phyloP scores from a whole-genome alignment of 768 basidiomycete genomes.

The Amanita jacksonii region DNA sequence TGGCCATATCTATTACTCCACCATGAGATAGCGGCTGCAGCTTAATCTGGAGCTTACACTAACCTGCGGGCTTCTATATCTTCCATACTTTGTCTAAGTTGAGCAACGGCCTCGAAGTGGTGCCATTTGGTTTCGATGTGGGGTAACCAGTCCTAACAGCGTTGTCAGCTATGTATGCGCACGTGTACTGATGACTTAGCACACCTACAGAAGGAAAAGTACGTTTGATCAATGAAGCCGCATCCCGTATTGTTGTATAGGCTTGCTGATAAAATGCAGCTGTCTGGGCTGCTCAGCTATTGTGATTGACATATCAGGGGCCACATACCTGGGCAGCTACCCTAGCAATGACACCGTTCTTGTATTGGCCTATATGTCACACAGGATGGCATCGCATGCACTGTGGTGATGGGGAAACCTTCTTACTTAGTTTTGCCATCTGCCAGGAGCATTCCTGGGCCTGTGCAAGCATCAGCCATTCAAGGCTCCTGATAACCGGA shows the following conservation, averaged over 20 bases:
- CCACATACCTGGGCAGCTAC: slow-evolving; percentile 57
- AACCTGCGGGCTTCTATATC: slow-evolving; percentile 74
- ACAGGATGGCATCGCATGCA: slow-evolving; percentile 9
- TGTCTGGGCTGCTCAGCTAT: slow-evolving; percentile 27
- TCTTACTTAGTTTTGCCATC: slow-evolving; percentile 70
- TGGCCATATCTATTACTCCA: slow-evolving; percentile 61
- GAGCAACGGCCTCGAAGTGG: slow-evolving; percentile 87
- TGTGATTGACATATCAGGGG: neutral
- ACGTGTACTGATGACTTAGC: neutral
- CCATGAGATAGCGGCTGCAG: slow-evolving; percentile 8
- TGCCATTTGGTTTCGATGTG: slow-evolving; percentile 75
- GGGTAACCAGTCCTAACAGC: slow-evolving; percentile 63
- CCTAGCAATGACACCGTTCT: slow-evolving; percentile 77
- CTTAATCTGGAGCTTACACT: slow-evolving; percentile 11
- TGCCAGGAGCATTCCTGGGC: slow-evolving; percentile 98
- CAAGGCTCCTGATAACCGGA: slow-evolving; percentile 50
- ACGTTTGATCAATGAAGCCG: slow-evolving; percentile 33
- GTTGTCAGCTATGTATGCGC: slow-evolving; percentile 3
- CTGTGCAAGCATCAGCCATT: slow-evolving; percentile 81
- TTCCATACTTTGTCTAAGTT: slow-evolving; percentile 82
- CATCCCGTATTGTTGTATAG: slow-evolving; percentile 31
- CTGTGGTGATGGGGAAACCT: neutral
- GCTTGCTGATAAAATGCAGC: slow-evolving; percentile 57
- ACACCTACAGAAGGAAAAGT: slow-evolving; percentile 44
- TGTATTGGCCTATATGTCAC: slow-evolving; percentile 45